Evolutionary conservation across 1,139 yeast genomes (phyloP), one percentile per base, ranked within the genome.

Genomic region (Yamadazyma triangularis): DNA sequence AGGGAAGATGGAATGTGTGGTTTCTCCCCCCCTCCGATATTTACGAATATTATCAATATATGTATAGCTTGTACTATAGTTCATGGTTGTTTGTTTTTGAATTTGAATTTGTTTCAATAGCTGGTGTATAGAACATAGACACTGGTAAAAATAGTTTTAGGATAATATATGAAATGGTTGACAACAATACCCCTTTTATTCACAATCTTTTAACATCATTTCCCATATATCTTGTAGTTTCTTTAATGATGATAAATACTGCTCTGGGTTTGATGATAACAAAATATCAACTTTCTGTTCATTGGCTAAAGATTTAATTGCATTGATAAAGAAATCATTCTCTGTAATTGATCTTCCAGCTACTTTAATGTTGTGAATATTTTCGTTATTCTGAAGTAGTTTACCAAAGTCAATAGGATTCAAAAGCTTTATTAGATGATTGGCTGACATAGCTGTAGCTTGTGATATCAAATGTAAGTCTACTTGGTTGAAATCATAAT

Each of bases 381-480:
- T 42, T 31, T 27, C 32, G 16, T 27, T 34, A 14, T 32, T 28
- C 15, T 39, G 36, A 2, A 50, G 37, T 7, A 50, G 19, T 15
- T 27, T 31, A 20, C 45, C 39, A 19, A 59, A 39, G 33, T 57
- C 56, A 15, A 58, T 41, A 3, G 64, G 65, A 4, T 58, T 47
- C 2, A 59, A 33, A 4, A 58, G 29, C 28, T 54, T 51, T 34
- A 52, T 53, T 6, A 63, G 31, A 21, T 47, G 48, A 32, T 60
- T 53, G 1, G 67, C 45, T 8, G 67, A 51, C 7, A 44, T 33
- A 0, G 69, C 59, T 1, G 68, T 34, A 4, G 67, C 65, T 31
- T 44, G 47, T 3, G 64, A 44, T 3, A 70, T 38, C 4, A 52
- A 9, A 28, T 53, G 51, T n/a, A 60, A 26, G 30, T 78, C 85